phyloP scores from a whole-genome alignment of 106 monocot genomes.

The Allium sativum region DNA sequence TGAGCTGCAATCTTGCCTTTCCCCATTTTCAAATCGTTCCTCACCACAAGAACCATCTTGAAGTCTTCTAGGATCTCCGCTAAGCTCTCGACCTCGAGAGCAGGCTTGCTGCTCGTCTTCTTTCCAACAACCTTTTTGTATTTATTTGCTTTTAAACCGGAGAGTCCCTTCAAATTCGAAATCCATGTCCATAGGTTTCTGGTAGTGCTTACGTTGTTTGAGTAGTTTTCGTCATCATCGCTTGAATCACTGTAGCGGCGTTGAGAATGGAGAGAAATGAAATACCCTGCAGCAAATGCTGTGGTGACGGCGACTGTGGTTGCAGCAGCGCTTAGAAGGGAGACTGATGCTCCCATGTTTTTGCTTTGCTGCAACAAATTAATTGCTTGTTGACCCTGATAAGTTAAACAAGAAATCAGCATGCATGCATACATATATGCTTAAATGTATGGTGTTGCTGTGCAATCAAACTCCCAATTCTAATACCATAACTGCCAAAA shows the following conservation, averaged over 20 bases:
- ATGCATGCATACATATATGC: too few relatives aligned
- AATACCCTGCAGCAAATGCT: slow-evolving; percentile 71
- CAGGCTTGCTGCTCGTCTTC: slow-evolving; percentile 15
- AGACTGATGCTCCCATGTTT: slow-evolving; percentile 31
- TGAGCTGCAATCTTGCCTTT: slow-evolving; percentile 99
- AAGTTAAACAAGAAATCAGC: too few relatives aligned
- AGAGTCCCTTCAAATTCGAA: neutral
- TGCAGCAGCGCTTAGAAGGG: slow-evolving; percentile 27
- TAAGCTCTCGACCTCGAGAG: slow-evolving; percentile 67
- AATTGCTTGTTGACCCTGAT: neutral
- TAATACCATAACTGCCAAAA: too few relatives aligned
- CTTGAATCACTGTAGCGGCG: neutral
- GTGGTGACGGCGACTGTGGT: slow-evolving; percentile 46
- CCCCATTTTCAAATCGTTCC: slow-evolving; percentile 99
- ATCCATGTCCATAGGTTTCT: too few relatives aligned
- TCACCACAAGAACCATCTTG: slow-evolving; percentile 94
- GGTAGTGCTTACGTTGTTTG: neutral
- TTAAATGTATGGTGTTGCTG: neutral
- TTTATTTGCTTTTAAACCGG: neutral
- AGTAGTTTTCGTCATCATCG: slow-evolving; percentile 8
- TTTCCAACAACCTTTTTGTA: slow-evolving; percentile 3
- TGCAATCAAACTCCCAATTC: neutral
- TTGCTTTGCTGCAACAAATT: neutral
- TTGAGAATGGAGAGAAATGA: slow-evolving; percentile 25
- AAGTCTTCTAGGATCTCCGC: slow-evolving; percentile 84